Evolutionary conservation across 495 filamentous ascomycete genomes (phyloP).

Genomic region (Parmelia sp.): DNA sequence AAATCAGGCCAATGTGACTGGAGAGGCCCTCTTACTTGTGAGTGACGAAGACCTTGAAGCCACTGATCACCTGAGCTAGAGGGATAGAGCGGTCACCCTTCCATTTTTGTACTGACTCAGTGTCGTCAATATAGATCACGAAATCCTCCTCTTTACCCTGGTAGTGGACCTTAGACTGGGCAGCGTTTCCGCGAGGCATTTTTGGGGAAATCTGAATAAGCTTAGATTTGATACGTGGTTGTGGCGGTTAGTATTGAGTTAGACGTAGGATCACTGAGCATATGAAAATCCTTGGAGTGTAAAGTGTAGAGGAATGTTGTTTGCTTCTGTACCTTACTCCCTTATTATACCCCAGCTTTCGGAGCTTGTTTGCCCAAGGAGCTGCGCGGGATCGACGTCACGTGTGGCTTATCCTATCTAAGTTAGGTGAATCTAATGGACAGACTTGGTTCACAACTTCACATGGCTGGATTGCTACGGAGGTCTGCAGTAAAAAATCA

Average conservation of each 20-base stretch:
- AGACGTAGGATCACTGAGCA: neutral
- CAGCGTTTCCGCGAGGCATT: conserved; percentile 75
- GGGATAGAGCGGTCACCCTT: conserved; percentile 70
- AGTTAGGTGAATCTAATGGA: neutral
- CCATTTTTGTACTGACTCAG: conserved; percentile 70
- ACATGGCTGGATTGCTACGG: too few relatives aligned
- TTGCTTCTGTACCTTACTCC: conserved; percentile 3
- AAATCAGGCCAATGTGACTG: neutral
- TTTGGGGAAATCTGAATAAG: too few relatives aligned
- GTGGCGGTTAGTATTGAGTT: neutral
- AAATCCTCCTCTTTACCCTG: conserved; percentile 86
- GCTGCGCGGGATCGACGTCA: conserved; percentile 9
- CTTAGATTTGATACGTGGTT: neutral
- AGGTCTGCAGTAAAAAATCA: too few relatives aligned
- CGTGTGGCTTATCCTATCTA: neutral
- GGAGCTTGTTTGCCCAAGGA: neutral
- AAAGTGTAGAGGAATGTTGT: conserved; percentile 1
- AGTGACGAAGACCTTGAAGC: conserved; percentile 85
- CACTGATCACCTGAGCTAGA: conserved; percentile 74
- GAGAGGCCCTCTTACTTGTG: conserved; percentile 61
- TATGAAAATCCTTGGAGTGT: neutral
- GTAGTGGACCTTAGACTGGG: conserved; percentile 77
- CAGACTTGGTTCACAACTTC: neutral
- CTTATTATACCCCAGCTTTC: neutral
- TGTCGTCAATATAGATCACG: conserved; percentile 78